Base-by-base conservation (phyloP, 768 basidiomycete species). In the Trametes elegans region DNA sequence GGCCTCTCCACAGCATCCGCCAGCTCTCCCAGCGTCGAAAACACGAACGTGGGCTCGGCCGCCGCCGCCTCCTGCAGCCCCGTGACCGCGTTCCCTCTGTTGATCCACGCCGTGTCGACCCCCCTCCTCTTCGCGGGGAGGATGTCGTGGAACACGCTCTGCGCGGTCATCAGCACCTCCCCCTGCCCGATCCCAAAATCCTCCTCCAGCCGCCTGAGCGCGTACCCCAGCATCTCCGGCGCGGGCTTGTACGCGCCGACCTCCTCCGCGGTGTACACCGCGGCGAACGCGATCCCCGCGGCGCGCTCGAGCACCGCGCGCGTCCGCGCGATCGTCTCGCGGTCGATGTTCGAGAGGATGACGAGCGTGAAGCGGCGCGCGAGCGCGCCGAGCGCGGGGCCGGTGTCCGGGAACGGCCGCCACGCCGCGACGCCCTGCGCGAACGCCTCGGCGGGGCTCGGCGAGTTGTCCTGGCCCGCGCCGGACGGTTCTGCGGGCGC, bases 281-380 rank as follows among this genome's bases (percentile, higher is more conserved):
- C 74, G 24, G 81, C 79, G 68, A 90, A 90, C 1, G 82, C 78
- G 23, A 86, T 87, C 44, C 73, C 31, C 49, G 52, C 24, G 48
- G 54, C 28, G 24, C 56, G 64, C 47, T 71, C 70, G 35, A 90
- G 79, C 44, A 75, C 74, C 18, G 71, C 69, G 42, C 84, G 83
- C 0, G 87, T 89, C 58, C 76, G 70, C 3, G 77, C 71, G 64
- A 89, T 88, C 28, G 85, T 85, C 21, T 62, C 65, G 53, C 77
- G 77, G 60, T 91, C 88, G 64, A 90, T 83, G 68, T 91, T 90
- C 60, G 87, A 89, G 34, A 90, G 76, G 5, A 89, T 85, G 55
- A 83, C 76, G 55, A 90, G 82, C 51, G 83, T 84, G 73, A 81
- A 90, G 64, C 79, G 78, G 52, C 76, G 73, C 32, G 85, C 75